Evolutionary conservation across 164 flowering plant genomes (phyloP).

Genomic region (Kalanchoe fedtschenkoi): DNA sequence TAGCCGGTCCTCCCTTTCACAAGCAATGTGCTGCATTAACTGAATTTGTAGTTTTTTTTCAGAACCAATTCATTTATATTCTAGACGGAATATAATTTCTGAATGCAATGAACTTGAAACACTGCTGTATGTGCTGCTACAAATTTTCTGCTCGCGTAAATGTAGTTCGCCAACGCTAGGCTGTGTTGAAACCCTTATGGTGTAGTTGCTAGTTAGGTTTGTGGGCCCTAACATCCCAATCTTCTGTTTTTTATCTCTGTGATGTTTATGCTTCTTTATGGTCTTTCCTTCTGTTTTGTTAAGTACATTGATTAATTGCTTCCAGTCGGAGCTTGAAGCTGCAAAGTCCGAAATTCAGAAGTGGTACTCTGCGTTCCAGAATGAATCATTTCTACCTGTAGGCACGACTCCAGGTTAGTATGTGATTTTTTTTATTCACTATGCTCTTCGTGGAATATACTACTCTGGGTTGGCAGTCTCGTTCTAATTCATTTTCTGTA

Average conservation of each 20-base stretch:
- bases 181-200: no score
- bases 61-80: no score
- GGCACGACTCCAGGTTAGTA: slow-evolving; percentile 57
- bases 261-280: slow-evolving; percentile 1
- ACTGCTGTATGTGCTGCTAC: no score
- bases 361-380: slow-evolving; percentile 83
- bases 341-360: slow-evolving; percentile 78
- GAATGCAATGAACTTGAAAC: no score
- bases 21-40: no score
- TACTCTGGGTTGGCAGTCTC: neutral
- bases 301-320: neutral
- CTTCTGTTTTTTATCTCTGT: neutral
- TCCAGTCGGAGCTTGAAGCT: slow-evolving; percentile 72
- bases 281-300: neutral
- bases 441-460: neutral
- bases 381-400: slow-evolving; percentile 49
- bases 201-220: no score
- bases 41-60: no score
- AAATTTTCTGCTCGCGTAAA: no score
- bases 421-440: neutral
- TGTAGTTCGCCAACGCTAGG: no score
- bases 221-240: no score
- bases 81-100: no score
- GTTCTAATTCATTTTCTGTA: neutral
- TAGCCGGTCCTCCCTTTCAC: no score